Percentiles rank a stretch among this genome's conserved stretches.
phyloP scores from a whole-genome alignment of 495 filamentous ascomycete genomes.

The Podospora pseudocomata region DNA sequence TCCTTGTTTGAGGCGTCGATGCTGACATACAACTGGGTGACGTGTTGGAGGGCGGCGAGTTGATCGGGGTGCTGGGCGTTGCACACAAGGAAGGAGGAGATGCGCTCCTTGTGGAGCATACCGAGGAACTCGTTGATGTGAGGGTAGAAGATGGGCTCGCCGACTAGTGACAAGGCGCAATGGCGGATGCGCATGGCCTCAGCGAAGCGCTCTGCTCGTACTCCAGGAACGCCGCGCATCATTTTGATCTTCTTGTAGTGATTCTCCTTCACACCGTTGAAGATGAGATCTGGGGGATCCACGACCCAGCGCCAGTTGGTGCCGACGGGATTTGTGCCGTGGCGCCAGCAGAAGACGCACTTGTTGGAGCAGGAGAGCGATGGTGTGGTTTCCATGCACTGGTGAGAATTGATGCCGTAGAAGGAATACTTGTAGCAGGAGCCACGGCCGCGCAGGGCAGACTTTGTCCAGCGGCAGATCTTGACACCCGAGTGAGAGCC shows the following conservation, averaged over 20 bases:
- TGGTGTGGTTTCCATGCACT: constrained; percentile 97
- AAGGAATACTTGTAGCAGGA: constrained; percentile 97
- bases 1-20: constrained; percentile 94
- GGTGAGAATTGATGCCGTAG: constrained; percentile 91
- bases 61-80: constrained; percentile 98
- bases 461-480: constrained; percentile 98
- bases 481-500: constrained; percentile 95
- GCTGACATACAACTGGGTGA: constrained; percentile 92
- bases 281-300: constrained; percentile 83
- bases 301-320: constrained; percentile 96
- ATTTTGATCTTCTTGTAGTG: constrained; percentile 98
- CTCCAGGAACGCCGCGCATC: constrained; percentile 88
- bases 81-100: constrained; percentile 93
- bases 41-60: constrained; percentile 70
- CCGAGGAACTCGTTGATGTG: constrained; percentile 87
- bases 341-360: constrained; percentile 98
- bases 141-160: constrained; percentile 96
- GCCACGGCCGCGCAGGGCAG: constrained; percentile 88
- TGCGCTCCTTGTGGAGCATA: constrained; percentile 77
- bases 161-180: constrained; percentile 85
- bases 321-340: constrained; percentile 94
- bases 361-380: constrained; percentile 96
- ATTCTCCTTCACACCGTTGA: constrained; percentile 80
- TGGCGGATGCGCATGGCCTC: constrained; percentile 92
- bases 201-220: constrained; percentile 83